These are phyloP conservation scores for Malbranchea cinnamomea DNA, from an alignment of 2,329 filamentous ascomycete genomes.

Conservation along the genomic window DNA sequence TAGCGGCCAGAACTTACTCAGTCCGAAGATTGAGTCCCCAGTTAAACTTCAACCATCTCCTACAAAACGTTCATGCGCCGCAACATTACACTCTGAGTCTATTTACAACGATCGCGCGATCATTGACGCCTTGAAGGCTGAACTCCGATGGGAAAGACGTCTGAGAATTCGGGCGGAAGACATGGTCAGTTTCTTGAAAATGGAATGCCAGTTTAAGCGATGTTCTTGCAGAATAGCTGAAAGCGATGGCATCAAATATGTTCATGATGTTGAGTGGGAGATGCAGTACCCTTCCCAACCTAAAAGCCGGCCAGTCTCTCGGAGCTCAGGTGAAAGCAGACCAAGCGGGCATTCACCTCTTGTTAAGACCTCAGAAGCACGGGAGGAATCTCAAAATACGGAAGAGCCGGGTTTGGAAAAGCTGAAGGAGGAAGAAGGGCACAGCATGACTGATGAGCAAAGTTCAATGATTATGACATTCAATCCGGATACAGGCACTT, in stretches of 20 bases:
- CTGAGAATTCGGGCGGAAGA: constrained; percentile 39
- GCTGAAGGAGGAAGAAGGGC: not conserved
- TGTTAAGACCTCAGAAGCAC: too few relatives aligned
- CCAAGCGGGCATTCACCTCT: too few relatives aligned
- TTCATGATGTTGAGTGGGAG: constrained; percentile 25
- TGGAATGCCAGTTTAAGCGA: constrained; percentile 34
- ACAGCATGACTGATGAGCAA: not conserved
- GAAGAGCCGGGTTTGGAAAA: too few relatives aligned
- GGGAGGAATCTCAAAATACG: too few relatives aligned
- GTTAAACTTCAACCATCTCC: constrained; percentile 4
- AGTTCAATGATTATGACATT: constrained; percentile 28
- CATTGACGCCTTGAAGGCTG: constrained; percentile 26
- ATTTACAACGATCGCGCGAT: constrained; percentile 18
- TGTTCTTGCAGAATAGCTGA: constrained; percentile 35
- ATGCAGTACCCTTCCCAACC: constrained; percentile 1
- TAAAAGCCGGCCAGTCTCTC: not conserved
- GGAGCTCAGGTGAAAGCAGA: too few relatives aligned
- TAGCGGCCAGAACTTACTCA: constrained; percentile 4
- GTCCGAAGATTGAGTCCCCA: constrained; percentile 10
- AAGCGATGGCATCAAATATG: constrained; percentile 22
- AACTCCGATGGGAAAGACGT: constrained; percentile 36
- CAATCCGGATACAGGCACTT: constrained; percentile 30
- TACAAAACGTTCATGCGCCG: constrained; percentile 16
- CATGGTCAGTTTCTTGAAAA: constrained; percentile 36
- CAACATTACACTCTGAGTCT: constrained; percentile 17